Evolutionary conservation across 306 rosid genomes (phyloP), one percentile per base, ranked within the genome.

Genomic region (Urtica urens): DNA sequence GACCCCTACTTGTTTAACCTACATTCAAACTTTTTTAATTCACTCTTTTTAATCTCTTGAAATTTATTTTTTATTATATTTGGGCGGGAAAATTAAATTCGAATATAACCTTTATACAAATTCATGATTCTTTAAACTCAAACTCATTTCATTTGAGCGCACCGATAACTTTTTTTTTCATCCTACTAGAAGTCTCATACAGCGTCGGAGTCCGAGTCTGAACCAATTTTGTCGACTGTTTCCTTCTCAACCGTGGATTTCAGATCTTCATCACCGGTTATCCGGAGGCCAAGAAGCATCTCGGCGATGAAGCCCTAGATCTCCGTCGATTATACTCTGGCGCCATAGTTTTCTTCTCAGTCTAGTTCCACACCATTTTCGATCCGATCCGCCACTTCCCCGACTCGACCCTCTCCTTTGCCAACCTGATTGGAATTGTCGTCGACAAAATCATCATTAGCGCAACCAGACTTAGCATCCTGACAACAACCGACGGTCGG

Each of bases 191-290:
- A 67, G 73, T 86, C 0, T 80, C 93, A 10, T 70, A 83, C 49
- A 72, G 38, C 15, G 81, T 87, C 13, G 94, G 88, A 0, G 88
- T 78, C 26, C 93, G 96, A 15, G 93, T 88, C 42, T 49, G 86
- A 13, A 83, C 97, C 2, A 90, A 88, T 50, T 6, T 31, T 37
- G 69, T 83, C 0, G 79, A 83, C 29, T 93, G 83, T 46, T 87
- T 80, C 71, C 74, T 67, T 40, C 81, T 87, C 3, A 86, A 87
- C 73, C 88, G 83, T 1, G 86, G 96, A 37, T 87, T 87, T 65
- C 86, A 83, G 63, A 87, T 87, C 72, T 83, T 87, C 75, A 87
- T 87, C 66, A 87, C 93, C 1, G 86, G 79, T 2, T 83, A 87
- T 46, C 88, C 88, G 0, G 79, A 87, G 72, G 94, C 93, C 41